Conservation (phyloP, 208 protist genomes). For the Leishmania guyanensis region DNA sequence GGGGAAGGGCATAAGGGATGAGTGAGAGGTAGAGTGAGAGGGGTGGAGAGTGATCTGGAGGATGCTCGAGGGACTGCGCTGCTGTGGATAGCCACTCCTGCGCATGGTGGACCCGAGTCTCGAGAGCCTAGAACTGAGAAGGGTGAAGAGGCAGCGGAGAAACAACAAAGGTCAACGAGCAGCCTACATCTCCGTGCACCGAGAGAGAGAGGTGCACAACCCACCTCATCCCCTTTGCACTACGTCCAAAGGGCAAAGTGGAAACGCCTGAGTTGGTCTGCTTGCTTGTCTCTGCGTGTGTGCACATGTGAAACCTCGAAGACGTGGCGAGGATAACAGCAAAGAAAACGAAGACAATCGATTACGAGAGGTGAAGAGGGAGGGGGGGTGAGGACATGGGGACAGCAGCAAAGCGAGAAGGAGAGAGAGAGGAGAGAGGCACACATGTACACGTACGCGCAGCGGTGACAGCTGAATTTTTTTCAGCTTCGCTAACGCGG, state of each 20-base stretch:
- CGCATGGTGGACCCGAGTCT: not conserved
- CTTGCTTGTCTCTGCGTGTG: not conserved
- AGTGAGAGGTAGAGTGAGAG: no score
- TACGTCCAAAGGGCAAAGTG: not conserved
- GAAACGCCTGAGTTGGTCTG: not conserved
- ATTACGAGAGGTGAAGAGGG: not conserved
- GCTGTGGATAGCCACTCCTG: not conserved
- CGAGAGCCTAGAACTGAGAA: not conserved
- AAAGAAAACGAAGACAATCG: not conserved
- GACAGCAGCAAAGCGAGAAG: not conserved
- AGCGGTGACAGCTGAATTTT: no score
- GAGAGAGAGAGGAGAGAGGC: not conserved
- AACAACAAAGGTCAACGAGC: not conserved
- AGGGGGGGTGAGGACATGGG: not conserved
- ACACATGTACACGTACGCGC: not conserved
- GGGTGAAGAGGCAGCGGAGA: not conserved
- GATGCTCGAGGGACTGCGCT: not conserved
- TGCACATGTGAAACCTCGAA: not conserved
- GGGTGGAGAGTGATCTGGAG: not conserved
- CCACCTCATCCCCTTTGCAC: not conserved
- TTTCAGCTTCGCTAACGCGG: not conserved
- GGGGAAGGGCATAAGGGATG: not conserved
- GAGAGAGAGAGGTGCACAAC: not conserved
- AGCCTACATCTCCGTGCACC: not conserved
- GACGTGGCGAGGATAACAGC: not conserved